Conservation (phyloP, 2,329 filamentous ascomycete species). For the Rugonectria rugulosa region DNA sequence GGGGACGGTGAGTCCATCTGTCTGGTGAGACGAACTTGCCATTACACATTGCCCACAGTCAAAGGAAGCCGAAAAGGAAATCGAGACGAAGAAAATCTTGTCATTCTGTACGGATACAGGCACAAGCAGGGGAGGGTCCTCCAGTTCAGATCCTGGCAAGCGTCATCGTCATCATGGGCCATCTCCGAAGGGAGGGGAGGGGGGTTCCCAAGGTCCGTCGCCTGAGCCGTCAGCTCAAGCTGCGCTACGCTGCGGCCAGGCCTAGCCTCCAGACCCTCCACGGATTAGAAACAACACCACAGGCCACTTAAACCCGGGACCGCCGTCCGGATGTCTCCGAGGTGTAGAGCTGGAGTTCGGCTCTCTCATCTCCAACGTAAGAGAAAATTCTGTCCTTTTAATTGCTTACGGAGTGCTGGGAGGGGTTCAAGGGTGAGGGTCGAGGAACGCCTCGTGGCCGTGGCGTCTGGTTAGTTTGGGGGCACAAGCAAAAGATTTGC, state of each 20-base stretch:
- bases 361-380: not conserved
- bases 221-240: constrained; percentile 30
- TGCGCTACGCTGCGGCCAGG: constrained; percentile 6
- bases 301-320: constrained; percentile 9
- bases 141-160: not conserved
- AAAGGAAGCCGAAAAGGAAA: constrained; percentile 3
- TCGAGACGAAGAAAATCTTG: too few species aligned
- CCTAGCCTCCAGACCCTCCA: constrained; percentile 11
- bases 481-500: too few species aligned
- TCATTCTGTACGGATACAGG: too few species aligned
- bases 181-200: too few species aligned
- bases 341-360: constrained; percentile 4
- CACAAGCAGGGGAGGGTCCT: not conserved
- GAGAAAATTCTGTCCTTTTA: not conserved
- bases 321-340: constrained; percentile 26
- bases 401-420: not conserved
- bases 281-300: not conserved
- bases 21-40: not conserved
- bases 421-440: not conserved
- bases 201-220: too few species aligned
- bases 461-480: too few species aligned
- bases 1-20: not conserved
- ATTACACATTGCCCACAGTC: constrained; percentile 23
- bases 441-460: too few species aligned
- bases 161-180: constrained; percentile 9